These are phyloP conservation scores for Aphanocladium album DNA, from an alignment of 2,329 filamentous ascomycete genomes.

Conservation along the genomic window DNA sequence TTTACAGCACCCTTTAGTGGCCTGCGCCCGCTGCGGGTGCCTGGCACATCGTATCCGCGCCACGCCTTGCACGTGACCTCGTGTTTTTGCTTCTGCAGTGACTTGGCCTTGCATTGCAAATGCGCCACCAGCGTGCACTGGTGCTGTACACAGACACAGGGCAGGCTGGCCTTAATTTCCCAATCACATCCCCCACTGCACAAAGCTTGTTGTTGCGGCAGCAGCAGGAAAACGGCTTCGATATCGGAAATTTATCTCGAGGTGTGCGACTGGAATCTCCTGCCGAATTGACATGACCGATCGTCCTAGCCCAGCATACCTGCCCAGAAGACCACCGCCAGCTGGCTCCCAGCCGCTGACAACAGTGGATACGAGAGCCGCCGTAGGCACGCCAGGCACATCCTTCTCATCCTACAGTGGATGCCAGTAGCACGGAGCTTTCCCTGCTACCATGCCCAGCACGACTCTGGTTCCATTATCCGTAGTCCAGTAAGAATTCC, in stretches of 20 bases:
- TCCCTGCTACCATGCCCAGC: background rate
- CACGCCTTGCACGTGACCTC: conserved; percentile 14
- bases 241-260: background rate
- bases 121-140: background rate
- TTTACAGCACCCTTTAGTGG: background rate
- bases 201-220: background rate
- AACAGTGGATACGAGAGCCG: background rate
- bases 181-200: background rate
- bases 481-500: background rate
- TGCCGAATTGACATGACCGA: background rate
- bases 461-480: background rate
- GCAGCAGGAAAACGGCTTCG: no score
- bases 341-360: no score
- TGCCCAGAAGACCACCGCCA: background rate
- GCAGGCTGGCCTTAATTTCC: background rate
- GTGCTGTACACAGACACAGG: background rate
- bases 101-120: background rate
- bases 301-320: background rate
- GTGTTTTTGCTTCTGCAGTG: conserved; percentile 9
- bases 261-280: background rate
- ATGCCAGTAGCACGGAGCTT: background rate
- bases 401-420: background rate
- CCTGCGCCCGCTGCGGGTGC: background rate
- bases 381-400: background rate
- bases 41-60: conserved; percentile 2